Base-by-base conservation (phyloP, 179 eudicot genomes). In the Silene coronaria region DNA sequence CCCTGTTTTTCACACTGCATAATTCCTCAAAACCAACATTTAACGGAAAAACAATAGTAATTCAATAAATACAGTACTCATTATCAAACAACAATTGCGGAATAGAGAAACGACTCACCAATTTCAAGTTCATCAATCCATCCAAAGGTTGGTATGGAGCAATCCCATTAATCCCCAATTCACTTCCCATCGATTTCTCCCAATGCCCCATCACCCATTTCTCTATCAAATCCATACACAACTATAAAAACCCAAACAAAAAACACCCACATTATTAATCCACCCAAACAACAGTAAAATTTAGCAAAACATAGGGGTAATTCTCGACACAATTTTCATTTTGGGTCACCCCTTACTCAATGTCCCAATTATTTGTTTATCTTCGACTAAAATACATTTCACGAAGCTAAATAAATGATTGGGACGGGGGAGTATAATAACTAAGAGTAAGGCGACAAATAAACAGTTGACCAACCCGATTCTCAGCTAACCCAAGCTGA, bases 401-500 rank as follows among this genome's bases (percentile, higher is more conserved):
- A 12, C 48, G 3, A 2, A 38, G 46, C 46, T 38, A 38, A 9
- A 45, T 8, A 45, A 45, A 45, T 45, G 48, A 45, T 45, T 45
- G 14, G 3, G 48, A 45, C 48, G 48, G 46, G 8, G 48, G 48
- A 45, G 14, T 45, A 45, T 45, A 45, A 45, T 45, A 45, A 45
- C 42, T 17, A 17, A 4, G 6, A 71, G 64, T 5, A 28, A 62
- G 24, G 21, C 2, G n/a, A 67, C 3, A 76, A 45, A 36, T 13
- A 6, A 5, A 21, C 12, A 48, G 27, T 26, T 23, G 34, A 64
- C 83, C 32, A 69, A 92, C 94, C 86, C 85, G 74, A 77, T 92
- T 92, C 84, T 92, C 97, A 1, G 96, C 82, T 67, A 91, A 68
- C 17, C 96, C 96, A 70, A 92, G 93, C 78, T 92, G 90, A 80